Conservation (phyloP, 2,329 filamentous ascomycete species). For the Beauveria bassiana region DNA sequence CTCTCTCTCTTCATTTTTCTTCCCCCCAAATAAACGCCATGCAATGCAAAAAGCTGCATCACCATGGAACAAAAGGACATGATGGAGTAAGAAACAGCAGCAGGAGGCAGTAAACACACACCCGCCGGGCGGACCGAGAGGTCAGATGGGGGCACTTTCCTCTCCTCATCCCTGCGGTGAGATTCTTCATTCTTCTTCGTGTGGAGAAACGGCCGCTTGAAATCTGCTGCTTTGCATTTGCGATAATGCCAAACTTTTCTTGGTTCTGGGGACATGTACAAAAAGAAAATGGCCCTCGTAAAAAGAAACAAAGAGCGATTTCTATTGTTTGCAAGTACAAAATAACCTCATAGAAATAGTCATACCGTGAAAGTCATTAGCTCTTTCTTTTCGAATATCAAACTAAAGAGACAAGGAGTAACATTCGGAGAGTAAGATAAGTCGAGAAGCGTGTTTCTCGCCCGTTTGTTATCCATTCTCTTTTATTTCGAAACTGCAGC, state of each 20-base stretch:
- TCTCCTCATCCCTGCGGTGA: no score
- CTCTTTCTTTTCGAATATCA: neutral
- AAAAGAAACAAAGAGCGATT: conserved; percentile 12
- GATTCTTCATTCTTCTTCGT: no score
- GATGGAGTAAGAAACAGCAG: neutral
- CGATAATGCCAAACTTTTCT: neutral
- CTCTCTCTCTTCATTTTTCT: conserved; percentile 19
- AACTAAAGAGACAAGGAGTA: neutral
- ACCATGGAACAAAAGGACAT: conserved; percentile 1
- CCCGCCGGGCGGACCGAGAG: neutral
- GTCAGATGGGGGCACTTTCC: no score
- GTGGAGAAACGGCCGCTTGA: no score
- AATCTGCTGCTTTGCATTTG: neutral
- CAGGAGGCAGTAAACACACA: neutral
- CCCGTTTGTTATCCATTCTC: neutral
- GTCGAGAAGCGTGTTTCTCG: neutral
- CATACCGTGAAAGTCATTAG: conserved; percentile 4
- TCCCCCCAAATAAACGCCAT: conserved; percentile 20
- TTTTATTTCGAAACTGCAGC: conserved; percentile 50
- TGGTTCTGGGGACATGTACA: neutral
- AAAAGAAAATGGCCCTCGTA: neutral
- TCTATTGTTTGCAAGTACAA: conserved; percentile 16
- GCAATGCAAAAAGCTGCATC: conserved; percentile 16
- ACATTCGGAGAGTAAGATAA: no score
- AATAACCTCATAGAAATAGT: conserved; percentile 6